Percentiles rank a stretch among this genome's conserved stretches.
Conservation (phyloP, 495 filamentous ascomycete species). For the Aspergillus sclerotioniger region DNA sequence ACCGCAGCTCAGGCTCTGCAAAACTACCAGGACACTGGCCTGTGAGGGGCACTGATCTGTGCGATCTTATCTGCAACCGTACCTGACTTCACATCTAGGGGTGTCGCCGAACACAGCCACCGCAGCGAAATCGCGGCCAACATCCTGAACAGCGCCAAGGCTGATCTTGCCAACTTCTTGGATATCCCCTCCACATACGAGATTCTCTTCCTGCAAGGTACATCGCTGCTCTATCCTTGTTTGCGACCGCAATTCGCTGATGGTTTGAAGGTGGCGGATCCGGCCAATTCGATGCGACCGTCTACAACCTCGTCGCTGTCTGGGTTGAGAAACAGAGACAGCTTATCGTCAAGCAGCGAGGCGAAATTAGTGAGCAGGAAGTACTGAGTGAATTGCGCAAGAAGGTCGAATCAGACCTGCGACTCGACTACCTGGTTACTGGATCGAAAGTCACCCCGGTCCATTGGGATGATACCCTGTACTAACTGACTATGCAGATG, state of each 20-base stretch:
- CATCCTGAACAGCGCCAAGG: constrained; percentile 65
- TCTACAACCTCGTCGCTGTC: constrained; percentile 75
- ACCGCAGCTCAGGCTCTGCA: constrained; percentile 70
- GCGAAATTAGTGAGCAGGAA: constrained; percentile 43
- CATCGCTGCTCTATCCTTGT: neutral
- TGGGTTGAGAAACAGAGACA: constrained; percentile 65
- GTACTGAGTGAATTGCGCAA: constrained; percentile 59
- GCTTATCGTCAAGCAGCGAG: constrained; percentile 35
- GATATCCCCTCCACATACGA: constrained; percentile 77
- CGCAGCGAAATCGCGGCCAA: constrained; percentile 73
- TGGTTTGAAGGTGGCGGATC: constrained; percentile 58
- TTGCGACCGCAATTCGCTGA: neutral
- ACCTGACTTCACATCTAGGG: constrained; percentile 20
- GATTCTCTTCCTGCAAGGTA: constrained; percentile 72
- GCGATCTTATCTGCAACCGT: constrained; percentile 26
- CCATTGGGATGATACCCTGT: neutral
- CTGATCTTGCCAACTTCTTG: constrained; percentile 63
- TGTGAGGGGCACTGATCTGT: constrained; percentile 45
- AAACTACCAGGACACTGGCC: constrained; percentile 77
- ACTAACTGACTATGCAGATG: constrained; percentile 45
- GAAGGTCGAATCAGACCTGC: constrained; percentile 63
- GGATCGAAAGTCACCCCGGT: constrained; percentile 47
- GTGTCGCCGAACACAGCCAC: constrained; percentile 79
- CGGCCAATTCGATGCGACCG: constrained; percentile 76
- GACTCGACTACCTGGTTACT: constrained; percentile 87